Base-by-base conservation (phyloP, 179 eudicot species). In the Gypsophila paniculata region DNA sequence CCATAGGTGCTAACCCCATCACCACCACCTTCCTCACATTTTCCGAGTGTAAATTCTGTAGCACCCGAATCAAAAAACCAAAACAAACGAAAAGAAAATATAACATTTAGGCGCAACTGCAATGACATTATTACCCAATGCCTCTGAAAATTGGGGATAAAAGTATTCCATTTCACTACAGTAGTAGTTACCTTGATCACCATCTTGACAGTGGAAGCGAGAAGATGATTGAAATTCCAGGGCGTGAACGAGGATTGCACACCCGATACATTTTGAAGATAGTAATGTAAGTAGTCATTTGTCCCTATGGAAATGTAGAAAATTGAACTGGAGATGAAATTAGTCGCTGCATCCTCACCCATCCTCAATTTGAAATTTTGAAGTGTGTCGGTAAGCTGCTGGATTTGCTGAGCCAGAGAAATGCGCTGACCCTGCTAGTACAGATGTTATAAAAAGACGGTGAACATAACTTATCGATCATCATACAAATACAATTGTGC, bases 231-330 rank as follows among this genome's bases (percentile, higher is more conserved):
- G 86, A 92, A 92, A 39, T 74, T 78, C 94, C 96, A 90, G 8
- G 98, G 89, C 14, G 71, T 81, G 72, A 79, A 90, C 70, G 80
- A 57, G 65, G 88, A 76, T 72, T 87, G 98, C 52, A 92, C 94
- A 64, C 77, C 84, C 1, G 98, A 92, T n/a, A 78, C 82, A 78
- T 92, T 89, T 8, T 77, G 88, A 61, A 92, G 91, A 79, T 92
- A 92, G 88, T 88, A 92, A 67, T 92, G 98, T 65, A 90, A 90
- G 86, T 84, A 92, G 76, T 92, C 98, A 29, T 92, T 90, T 68
- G 85, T 90, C 42, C 98, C 98, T 23, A 92, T 82, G 6, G 98
- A 92, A 53, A 92, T 88, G 76, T 92, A 92, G 60, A 92, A 86
- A 9, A 92, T 69, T 1, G 98, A 92, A 38, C 74, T 77, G 3